These are phyloP conservation scores for Ballota nigra DNA, from an alignment of 257 asterid genomes.

Conservation along the genomic window DNA sequence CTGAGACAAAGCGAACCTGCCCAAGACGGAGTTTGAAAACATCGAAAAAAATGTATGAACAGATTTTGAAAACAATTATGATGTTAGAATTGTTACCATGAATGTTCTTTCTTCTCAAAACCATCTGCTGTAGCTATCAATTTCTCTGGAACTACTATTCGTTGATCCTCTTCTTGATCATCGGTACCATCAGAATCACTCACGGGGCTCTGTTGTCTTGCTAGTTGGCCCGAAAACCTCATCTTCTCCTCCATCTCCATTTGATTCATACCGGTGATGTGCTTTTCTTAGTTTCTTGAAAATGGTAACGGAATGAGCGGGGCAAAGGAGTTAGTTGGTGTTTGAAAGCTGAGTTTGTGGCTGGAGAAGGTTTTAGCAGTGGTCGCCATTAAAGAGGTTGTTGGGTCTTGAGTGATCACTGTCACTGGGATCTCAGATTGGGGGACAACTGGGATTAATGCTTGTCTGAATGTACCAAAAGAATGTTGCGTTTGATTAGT, in stretches of 20 bases:
- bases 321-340: conserved; percentile 24
- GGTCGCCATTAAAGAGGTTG: conserved; percentile 35
- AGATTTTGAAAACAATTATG: neutral
- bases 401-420: conserved; percentile 23
- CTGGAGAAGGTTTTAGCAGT: conserved; percentile 19
- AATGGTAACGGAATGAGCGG: conserved; percentile 23
- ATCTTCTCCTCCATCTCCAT: conserved; percentile 16
- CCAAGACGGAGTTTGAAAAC: conserved; percentile 20
- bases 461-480: conserved; percentile 13
- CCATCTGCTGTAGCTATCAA: conserved; percentile 38
- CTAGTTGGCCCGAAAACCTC: conserved; percentile 33
- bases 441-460: conserved; percentile 8
- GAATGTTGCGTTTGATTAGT: conserved; percentile 41
- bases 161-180: conserved; percentile 23
- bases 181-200: conserved; percentile 34
- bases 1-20: conserved; percentile 71
- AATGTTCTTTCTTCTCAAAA: conserved; percentile 62
- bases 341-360: conserved; percentile 52
- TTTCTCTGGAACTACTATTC: conserved; percentile 38
- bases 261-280: conserved; percentile 21
- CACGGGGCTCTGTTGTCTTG: conserved; percentile 23
- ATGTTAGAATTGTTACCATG: conserved; percentile 55
- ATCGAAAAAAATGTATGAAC: neutral
- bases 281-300: neutral
- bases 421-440: conserved; percentile 8